A percentile compares a stretch with the other conserved stretches of the same genome.
Evolutionary conservation across 257 asterid genomes (phyloP).

Genomic region (Capsicum pubescens): DNA sequence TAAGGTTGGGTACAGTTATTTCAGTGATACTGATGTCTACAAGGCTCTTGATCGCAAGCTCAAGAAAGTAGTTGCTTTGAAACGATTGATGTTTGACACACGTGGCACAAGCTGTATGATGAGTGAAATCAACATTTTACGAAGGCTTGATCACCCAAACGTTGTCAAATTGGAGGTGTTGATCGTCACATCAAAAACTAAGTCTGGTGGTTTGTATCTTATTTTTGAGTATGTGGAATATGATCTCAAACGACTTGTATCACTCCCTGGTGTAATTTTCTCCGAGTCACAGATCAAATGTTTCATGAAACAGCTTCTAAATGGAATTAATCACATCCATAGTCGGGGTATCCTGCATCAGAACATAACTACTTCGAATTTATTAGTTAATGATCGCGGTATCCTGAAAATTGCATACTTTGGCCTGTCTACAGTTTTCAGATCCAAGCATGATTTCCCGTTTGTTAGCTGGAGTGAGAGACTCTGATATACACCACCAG

Average conservation of each 20-base stretch:
- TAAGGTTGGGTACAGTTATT: no score
- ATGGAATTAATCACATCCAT: background rate
- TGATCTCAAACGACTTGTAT: background rate
- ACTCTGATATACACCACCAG: background rate
- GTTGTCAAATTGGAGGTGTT: background rate
- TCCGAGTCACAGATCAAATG: background rate
- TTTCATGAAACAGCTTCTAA: background rate
- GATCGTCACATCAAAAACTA: background rate
- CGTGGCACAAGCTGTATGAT: background rate
- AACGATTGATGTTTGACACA: background rate
- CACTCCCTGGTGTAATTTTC: background rate
- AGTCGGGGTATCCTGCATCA: background rate
- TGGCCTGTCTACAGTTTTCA: background rate
- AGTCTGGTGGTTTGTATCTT: background rate
- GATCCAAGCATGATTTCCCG: background rate
- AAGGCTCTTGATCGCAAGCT: background rate
- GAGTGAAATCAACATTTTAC: slow-evolving; percentile 4
- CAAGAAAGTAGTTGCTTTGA: background rate
- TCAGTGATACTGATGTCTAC: no score
- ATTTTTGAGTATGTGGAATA: background rate
- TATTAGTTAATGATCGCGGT: background rate
- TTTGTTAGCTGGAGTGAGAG: background rate
- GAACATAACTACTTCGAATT: background rate
- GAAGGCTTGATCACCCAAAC: background rate
- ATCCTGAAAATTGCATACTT: slow-evolving; percentile 10